Evolutionary conservation across 176 grass and related monocot genomes (phyloP).

Genomic region (Musa itinerans): DNA sequence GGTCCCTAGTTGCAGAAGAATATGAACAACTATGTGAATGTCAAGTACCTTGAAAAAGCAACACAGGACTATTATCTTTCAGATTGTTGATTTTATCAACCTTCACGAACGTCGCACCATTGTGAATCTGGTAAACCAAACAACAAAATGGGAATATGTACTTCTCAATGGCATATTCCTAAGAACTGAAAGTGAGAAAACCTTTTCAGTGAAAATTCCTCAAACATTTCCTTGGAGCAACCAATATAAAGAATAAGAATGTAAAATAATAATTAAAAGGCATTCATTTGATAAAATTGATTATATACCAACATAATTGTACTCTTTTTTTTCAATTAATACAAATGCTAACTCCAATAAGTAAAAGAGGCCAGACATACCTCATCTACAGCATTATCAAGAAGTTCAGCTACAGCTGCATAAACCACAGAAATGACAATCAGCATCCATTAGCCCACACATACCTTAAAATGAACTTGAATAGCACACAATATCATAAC

Average conservation of each 20-base stretch:
- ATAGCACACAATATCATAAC: neutral
- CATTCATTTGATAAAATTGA: neutral
- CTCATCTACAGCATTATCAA: constrained; percentile 98
- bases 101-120: constrained; percentile 84
- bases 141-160: constrained; percentile 14
- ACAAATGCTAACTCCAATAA: neutral
- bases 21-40: neutral
- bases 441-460: neutral
- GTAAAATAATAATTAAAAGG: neutral
- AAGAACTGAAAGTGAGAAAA: neutral
- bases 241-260: neutral
- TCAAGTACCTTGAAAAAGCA: constrained; percentile 83
- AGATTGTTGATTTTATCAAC: constrained; percentile 71
- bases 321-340: neutral
- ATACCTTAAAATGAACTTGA: neutral
- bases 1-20: neutral
- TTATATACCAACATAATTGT: neutral
- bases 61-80: constrained; percentile 74
- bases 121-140: constrained; percentile 50
- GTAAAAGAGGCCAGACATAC: constrained; percentile 27
- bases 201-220: neutral
- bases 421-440: constrained; percentile 14
- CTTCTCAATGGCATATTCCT: neutral
- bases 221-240: neutral
- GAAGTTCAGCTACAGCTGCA: constrained; percentile 90